Evolutionary conservation across 768 basidiomycete species (phyloP), one percentile per base, ranked within the genome.

Genomic region (Chalciporus pseudorubinellus): DNA sequence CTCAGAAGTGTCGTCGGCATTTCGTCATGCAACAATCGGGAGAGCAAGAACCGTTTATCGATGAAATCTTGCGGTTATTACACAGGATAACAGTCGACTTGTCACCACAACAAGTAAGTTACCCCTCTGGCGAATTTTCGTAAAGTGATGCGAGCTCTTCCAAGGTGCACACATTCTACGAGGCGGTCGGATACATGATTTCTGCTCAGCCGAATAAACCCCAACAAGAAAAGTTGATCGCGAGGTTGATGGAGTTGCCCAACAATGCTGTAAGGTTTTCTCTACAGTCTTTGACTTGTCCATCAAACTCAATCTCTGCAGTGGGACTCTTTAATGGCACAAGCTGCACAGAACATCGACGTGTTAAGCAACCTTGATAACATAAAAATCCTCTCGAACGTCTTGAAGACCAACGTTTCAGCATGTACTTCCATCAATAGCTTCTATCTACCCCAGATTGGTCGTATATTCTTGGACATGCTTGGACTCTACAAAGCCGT

Each of bases 101-200:
- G 11, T 89, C 89, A 2, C 92, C 95, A 34, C 91, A 90, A 64
- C 95, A 99, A 74, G 72, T 67, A 59, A 45, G 53, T 43, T 22
- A 13, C 21, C 0, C 19, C 31, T 40, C 28, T 45, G 16, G 45
- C 9, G 19, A 3, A 34, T 26, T 43, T 51, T 40, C 44, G 29
- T 57, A 36, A 50, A 44, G 57, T 58, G 12, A 62, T 45, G 18
- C 26, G 13, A 33, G 34, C 42, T 39, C 34, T 41, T 50, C 24
- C 21, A 68, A 77, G 68, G 93, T 97, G 26, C 95, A 99, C 68
- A 98, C 95, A 0, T 98, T 98, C 77, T 98, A 98, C 61, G 95
- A 98, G 72, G 97, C 97, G 6, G 90, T 98, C 43, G 97, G 97
- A 4, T 93, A 98, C 76, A 98, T 98, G 97, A 97, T 99, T 61